Conservation (phyloP, 768 basidiomycete genomes). For the Leccinellum luteum region DNA sequence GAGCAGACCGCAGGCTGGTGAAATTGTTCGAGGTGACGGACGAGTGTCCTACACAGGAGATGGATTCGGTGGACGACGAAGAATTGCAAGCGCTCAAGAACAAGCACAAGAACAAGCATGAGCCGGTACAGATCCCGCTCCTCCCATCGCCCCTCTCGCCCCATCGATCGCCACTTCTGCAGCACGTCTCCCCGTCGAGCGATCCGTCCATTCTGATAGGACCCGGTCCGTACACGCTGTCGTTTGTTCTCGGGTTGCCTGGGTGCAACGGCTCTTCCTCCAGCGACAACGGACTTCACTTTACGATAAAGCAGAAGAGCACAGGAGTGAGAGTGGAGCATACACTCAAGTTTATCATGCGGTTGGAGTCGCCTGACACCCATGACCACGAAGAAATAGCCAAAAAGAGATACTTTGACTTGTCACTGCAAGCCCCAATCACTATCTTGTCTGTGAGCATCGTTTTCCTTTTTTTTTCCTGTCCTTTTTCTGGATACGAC, state of each 20-base stretch:
- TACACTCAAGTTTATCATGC: slow-evolving; percentile 72
- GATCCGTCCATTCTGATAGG: slow-evolving; percentile 26
- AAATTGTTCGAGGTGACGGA: slow-evolving; percentile 22
- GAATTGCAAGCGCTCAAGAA: slow-evolving; percentile 5
- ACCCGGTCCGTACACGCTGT: slow-evolving; percentile 26
- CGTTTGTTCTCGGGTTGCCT: slow-evolving; percentile 16
- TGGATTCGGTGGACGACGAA: not conserved
- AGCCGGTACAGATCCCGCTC: slow-evolving; percentile 15
- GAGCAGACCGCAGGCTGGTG: slow-evolving; percentile 8
- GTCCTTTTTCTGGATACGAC: not conserved
- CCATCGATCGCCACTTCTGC: slow-evolving; percentile 27
- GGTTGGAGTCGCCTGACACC: slow-evolving; percentile 61
- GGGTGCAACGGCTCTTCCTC: slow-evolving; percentile 6
- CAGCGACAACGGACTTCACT: slow-evolving; percentile 47
- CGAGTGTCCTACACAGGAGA: slow-evolving; percentile 12
- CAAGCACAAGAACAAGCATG: slow-evolving; percentile 14
- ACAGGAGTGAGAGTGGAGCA: slow-evolving; percentile 76
- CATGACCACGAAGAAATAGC: slow-evolving; percentile 61
- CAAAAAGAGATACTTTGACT: slow-evolving; percentile 80
- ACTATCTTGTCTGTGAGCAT: slow-evolving; percentile 80
- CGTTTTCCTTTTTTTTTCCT: not conserved
- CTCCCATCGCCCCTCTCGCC: slow-evolving; percentile 31
- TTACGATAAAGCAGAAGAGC: slow-evolving; percentile 66
- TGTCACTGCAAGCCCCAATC: slow-evolving; percentile 83
- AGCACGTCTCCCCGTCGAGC: slow-evolving; percentile 6